phyloP scores from a whole-genome alignment of 345 rosid genomes.

The Eucalyptus curtisii region DNA sequence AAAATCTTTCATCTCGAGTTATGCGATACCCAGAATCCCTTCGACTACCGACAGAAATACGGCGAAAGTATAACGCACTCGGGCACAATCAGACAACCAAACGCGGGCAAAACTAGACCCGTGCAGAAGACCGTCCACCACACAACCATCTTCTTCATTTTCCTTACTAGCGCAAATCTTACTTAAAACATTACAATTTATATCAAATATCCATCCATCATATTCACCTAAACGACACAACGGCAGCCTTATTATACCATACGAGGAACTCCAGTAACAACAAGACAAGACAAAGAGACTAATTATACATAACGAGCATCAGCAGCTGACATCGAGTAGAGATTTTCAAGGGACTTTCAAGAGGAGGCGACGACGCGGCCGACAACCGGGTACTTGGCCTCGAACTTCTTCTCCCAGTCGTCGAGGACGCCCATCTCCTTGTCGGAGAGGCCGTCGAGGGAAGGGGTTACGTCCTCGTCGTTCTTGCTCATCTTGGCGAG shows the following conservation, averaged over 20 bases:
- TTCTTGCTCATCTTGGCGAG: conserved; percentile 94
- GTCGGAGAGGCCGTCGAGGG: conserved; percentile 58
- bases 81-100: background rate
- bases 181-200: background rate
- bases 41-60: background rate
- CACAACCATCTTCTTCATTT: background rate
- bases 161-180: background rate
- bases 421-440: conserved; percentile 66
- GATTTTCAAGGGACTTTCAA: background rate
- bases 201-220: background rate
- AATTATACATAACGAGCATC: background rate
- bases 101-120: background rate
- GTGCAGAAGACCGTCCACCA: background rate
- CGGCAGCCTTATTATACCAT: background rate
- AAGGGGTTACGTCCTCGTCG: conserved; percentile 56
- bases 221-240: background rate
- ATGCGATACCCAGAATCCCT: background rate
- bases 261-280: background rate
- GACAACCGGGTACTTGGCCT: conserved; percentile 76
- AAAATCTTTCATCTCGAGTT: background rate
- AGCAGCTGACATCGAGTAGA: background rate
- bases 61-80: background rate
- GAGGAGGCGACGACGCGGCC: conserved; percentile 42
- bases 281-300: background rate
- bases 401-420: conserved; percentile 87